phyloP scores from a whole-genome alignment of 2,329 filamentous ascomycete genomes.

The Niveomyces coronatus region DNA sequence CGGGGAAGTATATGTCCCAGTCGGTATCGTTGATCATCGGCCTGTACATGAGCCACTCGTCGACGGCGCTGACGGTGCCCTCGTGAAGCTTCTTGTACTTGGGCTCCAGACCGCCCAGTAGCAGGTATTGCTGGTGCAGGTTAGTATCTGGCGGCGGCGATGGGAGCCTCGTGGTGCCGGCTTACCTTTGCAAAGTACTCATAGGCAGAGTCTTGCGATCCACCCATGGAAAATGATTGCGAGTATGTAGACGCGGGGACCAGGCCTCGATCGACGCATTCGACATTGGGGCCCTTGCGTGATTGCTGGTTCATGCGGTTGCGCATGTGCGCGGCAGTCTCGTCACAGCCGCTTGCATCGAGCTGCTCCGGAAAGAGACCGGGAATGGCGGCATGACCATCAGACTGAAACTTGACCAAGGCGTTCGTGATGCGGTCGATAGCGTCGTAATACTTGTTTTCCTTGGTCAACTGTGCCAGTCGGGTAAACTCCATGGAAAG shows the following conservation, averaged over 20 bases:
- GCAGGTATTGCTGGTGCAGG: constrained; percentile 49
- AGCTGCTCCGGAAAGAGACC: constrained; percentile 73
- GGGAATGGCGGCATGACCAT: constrained; percentile 51
- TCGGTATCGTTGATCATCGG: constrained; percentile 59
- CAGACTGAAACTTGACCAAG: constrained; percentile 63
- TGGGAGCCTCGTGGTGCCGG: too few species aligned
- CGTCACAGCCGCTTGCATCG: constrained; percentile 71
- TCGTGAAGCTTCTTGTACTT: constrained; percentile 69
- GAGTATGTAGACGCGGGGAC: constrained; percentile 32
- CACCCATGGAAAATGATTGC: constrained; percentile 50
- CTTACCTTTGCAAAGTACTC: constrained; percentile 56
- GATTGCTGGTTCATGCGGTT: constrained; percentile 24
- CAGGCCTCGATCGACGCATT: constrained; percentile 52
- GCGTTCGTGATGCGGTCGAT: constrained; percentile 76
- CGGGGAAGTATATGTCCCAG: constrained; percentile 64
- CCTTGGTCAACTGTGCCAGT: constrained; percentile 72
- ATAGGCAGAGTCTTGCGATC: constrained; percentile 59
- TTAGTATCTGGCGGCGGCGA: too few species aligned
- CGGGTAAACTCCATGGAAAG: constrained; percentile 83
- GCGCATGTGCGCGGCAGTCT: constrained; percentile 28
- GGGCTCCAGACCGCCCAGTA: constrained; percentile 62
- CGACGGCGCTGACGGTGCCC: constrained; percentile 54
- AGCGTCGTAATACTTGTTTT: constrained; percentile 82
- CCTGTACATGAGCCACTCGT: constrained; percentile 64
- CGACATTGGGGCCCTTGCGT: constrained; percentile 24